phyloP scores from a whole-genome alignment of 2,329 filamentous ascomycete species.

The Ophioceras dolichostomum region DNA sequence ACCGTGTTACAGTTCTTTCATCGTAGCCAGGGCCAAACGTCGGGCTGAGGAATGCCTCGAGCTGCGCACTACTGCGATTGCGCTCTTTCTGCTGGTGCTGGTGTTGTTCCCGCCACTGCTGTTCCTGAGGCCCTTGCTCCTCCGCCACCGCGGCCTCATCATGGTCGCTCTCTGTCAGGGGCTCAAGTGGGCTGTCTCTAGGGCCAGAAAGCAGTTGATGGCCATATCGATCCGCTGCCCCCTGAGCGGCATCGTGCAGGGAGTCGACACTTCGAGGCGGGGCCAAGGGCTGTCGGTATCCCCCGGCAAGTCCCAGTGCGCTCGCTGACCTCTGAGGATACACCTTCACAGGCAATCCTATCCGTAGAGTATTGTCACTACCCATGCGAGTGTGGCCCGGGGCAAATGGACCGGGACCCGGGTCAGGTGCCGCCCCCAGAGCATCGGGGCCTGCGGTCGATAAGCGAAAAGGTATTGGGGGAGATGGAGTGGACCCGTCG shows the following conservation, averaged over 20 bases:
- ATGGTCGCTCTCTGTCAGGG: constrained; percentile 40
- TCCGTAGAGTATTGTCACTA: constrained; percentile 45
- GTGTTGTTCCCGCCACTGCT: neutral
- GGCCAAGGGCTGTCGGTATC: constrained; percentile 38
- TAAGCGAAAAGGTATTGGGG: constrained; percentile 31
- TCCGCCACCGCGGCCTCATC: constrained; percentile 4
- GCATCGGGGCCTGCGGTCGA: constrained; percentile 21
- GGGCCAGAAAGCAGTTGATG: constrained; percentile 25
- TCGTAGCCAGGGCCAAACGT: constrained; percentile 22
- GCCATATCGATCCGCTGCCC: constrained; percentile 14
- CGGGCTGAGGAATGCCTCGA: constrained; percentile 30
- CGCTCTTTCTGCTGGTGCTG: neutral
- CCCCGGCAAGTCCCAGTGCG: constrained; percentile 46
- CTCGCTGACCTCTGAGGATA: constrained; percentile 49
- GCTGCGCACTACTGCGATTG: constrained; percentile 15
- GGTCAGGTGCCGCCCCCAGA: constrained; percentile 8
- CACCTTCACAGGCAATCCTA: constrained; percentile 25
- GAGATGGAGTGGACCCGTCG: constrained; percentile 40
- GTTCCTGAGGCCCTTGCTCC: neutral
- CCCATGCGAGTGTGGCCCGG: constrained; percentile 46
- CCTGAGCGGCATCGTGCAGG: constrained; percentile 18
- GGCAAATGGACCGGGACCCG: constrained; percentile 4
- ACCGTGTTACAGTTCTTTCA: constrained; percentile 43
- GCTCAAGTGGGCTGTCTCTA: constrained; percentile 32
- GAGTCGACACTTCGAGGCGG: constrained; percentile 31